Evolutionary conservation across 1,284 basidiomycete genomes (phyloP).

Genomic region (Boletus smithii): DNA sequence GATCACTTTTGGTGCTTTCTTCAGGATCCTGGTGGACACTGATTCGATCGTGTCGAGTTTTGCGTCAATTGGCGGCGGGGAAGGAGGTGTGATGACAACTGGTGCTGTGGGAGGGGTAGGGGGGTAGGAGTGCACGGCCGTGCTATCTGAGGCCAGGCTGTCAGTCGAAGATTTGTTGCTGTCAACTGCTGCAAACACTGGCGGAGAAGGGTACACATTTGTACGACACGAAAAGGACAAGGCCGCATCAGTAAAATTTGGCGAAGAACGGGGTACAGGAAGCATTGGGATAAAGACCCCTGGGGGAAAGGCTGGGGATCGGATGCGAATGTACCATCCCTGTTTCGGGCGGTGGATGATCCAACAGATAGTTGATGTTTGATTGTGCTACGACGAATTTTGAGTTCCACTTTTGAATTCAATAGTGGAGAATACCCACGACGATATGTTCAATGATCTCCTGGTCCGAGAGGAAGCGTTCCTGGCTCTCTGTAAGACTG

Average conservation of each 20-base stretch:
- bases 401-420: background rate
- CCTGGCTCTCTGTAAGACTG: slow-evolving; percentile 41
- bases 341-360: slow-evolving; percentile 69
- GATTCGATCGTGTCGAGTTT: slow-evolving; percentile 37
- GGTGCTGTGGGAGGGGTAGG: slow-evolving; percentile 52
- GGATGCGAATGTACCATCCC: slow-evolving; percentile 77
- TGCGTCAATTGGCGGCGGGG: slow-evolving; percentile 41
- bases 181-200: slow-evolving; percentile 1
- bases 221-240: slow-evolving; percentile 63
- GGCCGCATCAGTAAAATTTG: slow-evolving; percentile 57
- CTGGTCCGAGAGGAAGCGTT: slow-evolving; percentile 65
- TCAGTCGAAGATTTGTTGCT: slow-evolving; percentile 31
- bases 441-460: slow-evolving; percentile 73
- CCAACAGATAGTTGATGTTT: slow-evolving; percentile 63
- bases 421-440: slow-evolving; percentile 40
- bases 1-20: slow-evolving; percentile 6
- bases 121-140: slow-evolving; percentile 60
- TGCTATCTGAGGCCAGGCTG: slow-evolving; percentile 35
- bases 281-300: slow-evolving; percentile 61
- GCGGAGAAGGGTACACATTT: slow-evolving; percentile 34
- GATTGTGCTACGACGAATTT: slow-evolving; percentile 50
- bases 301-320: slow-evolving; percentile 61
- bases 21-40: slow-evolving; percentile 6
- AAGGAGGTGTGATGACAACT: slow-evolving; percentile 41
- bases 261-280: slow-evolving; percentile 53